A percentile compares a stretch with the other conserved stretches of the same genome.
These are phyloP conservation scores for Ilyonectria sp. DNA, from an alignment of 2,329 filamentous ascomycete genomes.

Conservation along the genomic window DNA sequence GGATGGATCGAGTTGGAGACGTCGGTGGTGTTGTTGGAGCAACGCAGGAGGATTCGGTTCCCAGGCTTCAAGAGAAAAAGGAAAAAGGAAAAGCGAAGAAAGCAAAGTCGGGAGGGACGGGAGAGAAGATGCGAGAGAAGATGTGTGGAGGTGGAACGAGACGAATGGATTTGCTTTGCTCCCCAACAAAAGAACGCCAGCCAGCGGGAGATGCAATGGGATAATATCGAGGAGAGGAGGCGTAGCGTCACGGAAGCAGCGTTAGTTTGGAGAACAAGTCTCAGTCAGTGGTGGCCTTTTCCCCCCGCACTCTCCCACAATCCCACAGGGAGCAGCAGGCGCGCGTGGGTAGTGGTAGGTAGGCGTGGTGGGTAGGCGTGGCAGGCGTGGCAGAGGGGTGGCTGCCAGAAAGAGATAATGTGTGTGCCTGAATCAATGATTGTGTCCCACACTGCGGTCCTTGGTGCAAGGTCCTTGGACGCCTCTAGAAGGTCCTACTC, in stretches of 20 bases:
- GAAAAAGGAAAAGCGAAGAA: not conserved
- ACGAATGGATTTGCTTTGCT: conserved; percentile 18
- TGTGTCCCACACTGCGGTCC: not conserved
- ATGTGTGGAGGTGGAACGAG: conserved; percentile 17
- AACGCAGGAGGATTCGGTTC: not conserved
- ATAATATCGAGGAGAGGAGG: conserved; percentile 23
- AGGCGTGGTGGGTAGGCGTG: not conserved
- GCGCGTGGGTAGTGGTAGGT: not conserved
- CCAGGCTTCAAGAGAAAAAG: not conserved
- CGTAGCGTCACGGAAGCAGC: conserved; percentile 26
- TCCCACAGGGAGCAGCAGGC: conserved; percentile 17
- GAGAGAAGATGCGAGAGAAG: conserved; percentile 14
- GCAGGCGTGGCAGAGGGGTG: conserved; percentile 6
- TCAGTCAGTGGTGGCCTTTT: conserved; percentile 14
- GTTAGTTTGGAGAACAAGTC: conserved; percentile 15
- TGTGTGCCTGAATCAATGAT: conserved; percentile 10
- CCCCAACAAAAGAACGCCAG: conserved; percentile 29
- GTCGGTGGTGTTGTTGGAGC: not conserved
- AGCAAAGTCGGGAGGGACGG: conserved; percentile 7
- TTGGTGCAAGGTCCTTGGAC: too few species aligned
- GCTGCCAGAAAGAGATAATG: not conserved
- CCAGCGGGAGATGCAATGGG: conserved; percentile 20
- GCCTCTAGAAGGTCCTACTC: not conserved
- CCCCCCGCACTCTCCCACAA: conserved; percentile 31
- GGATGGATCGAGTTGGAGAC: not conserved